These are phyloP conservation scores for Fraxinus floribunda DNA, from an alignment of 305 asterid species.

Conservation along the genomic window DNA sequence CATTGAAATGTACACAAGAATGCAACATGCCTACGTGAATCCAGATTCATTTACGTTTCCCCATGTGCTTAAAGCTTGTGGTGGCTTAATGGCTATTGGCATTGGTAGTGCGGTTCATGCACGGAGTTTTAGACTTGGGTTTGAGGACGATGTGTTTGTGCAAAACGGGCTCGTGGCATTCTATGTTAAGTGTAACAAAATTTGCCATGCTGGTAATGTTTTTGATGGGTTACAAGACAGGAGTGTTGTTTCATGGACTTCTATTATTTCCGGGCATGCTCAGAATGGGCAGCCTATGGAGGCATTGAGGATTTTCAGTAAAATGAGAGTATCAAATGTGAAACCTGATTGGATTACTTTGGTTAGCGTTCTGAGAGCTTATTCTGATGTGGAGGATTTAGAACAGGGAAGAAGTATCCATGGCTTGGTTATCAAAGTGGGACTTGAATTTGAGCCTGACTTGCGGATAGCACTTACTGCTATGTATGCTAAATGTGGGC, in stretches of 20 bases:
- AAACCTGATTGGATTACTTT: conserved; percentile 57
- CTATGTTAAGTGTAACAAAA: conserved; percentile 49
- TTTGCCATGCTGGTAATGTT: conserved; percentile 33
- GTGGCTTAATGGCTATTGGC: conserved; percentile 32
- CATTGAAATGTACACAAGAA: conserved; percentile 46
- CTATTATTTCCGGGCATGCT: conserved; percentile 58
- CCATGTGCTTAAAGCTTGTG: conserved; percentile 60
- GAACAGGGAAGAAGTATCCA: conserved; percentile 56
- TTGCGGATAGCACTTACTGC: conserved; percentile 51
- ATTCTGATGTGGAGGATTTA: conserved; percentile 51
- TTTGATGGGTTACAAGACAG: conserved; percentile 38
- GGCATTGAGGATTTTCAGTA: conserved; percentile 50
- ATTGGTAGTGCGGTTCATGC: conserved; percentile 58
- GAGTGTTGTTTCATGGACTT: conserved; percentile 63
- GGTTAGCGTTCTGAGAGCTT: conserved; percentile 59
- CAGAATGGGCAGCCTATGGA: conserved; percentile 50
- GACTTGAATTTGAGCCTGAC: conserved; percentile 56
- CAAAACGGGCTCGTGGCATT: conserved; percentile 56
- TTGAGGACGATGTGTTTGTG: conserved; percentile 44
- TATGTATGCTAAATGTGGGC: conserved; percentile 59
- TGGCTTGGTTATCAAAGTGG: conserved; percentile 43
- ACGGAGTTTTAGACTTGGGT: conserved; percentile 49
- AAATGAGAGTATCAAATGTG: conserved; percentile 49
- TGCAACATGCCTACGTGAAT: conserved; percentile 46
- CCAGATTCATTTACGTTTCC: conserved; percentile 67